A percentile compares a stretch with the other conserved stretches of the same genome.
phyloP scores from a whole-genome alignment of 257 asterid genomes.

The Striga asiatica region DNA sequence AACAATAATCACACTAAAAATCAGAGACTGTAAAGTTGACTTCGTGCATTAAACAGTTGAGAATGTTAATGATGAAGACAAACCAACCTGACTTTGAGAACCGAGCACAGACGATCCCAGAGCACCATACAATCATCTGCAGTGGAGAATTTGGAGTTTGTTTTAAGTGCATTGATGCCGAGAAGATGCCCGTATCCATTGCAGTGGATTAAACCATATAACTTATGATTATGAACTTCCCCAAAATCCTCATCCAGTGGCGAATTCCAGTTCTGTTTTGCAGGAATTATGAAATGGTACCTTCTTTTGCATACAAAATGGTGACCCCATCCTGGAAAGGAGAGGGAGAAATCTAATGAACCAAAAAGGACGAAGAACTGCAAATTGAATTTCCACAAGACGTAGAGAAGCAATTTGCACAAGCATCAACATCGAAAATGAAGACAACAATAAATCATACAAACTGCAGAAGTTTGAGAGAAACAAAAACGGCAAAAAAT shows the following conservation, averaged over 20 bases:
- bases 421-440: too few relatives aligned
- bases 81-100: constrained; percentile 50
- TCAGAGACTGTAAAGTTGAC: not conserved
- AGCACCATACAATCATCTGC: constrained; percentile 50
- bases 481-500: not conserved
- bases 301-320: constrained; percentile 66
- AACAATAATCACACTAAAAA: not conserved
- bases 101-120: constrained; percentile 66
- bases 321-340: constrained; percentile 74
- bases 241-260: constrained; percentile 29
- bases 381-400: not conserved
- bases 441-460: too few relatives aligned
- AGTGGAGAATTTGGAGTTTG: constrained; percentile 22
- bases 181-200: constrained; percentile 80
- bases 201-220: constrained; percentile 68
- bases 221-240: constrained; percentile 28
- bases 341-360: not conserved
- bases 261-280: constrained; percentile 30
- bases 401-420: too few relatives aligned
- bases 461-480: too few relatives aligned
- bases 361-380: not conserved
- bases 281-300: constrained; percentile 64
- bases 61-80: not conserved
- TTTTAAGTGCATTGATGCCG: constrained; percentile 33
- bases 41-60: not conserved